Conservation (phyloP, 1,284 basidiomycete species). For the Ceratobasidium sp. region DNA sequence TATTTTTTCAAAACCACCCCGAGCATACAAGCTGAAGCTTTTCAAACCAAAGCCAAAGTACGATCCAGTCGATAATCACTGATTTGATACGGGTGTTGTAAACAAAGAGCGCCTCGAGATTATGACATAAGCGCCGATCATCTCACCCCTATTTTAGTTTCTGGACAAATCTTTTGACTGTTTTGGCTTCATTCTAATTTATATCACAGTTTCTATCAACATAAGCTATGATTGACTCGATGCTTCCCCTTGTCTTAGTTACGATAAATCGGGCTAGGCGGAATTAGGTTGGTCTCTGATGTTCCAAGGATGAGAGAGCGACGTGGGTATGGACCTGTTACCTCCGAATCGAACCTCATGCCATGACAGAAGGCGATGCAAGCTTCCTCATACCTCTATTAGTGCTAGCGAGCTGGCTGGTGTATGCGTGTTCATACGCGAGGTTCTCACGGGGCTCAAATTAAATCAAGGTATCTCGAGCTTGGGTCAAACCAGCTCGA, state of each 20-base stretch:
- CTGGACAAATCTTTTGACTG: background rate
- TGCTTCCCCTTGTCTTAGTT: background rate
- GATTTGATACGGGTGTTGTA: no score
- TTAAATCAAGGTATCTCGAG: background rate
- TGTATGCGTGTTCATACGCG: background rate
- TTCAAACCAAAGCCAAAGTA: background rate
- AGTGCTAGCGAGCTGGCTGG: background rate
- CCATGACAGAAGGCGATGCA: background rate
- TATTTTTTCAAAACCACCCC: slow-evolving; percentile 5
- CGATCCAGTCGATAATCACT: background rate
- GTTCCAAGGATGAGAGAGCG: background rate
- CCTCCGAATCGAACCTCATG: background rate
- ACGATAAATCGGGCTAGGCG: background rate
- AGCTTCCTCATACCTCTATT: background rate
- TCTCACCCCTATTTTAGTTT: background rate
- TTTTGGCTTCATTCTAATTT: background rate
- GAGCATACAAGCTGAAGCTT: background rate
- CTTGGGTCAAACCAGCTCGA: background rate
- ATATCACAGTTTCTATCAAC: no score
- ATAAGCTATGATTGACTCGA: background rate
- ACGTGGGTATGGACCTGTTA: background rate
- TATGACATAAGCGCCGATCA: background rate
- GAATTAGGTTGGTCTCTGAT: background rate
- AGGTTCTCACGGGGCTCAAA: background rate
- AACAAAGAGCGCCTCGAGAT: background rate